Base-by-base conservation (phyloP, 164 flowering plant species). In the Annona cherimola region DNA sequence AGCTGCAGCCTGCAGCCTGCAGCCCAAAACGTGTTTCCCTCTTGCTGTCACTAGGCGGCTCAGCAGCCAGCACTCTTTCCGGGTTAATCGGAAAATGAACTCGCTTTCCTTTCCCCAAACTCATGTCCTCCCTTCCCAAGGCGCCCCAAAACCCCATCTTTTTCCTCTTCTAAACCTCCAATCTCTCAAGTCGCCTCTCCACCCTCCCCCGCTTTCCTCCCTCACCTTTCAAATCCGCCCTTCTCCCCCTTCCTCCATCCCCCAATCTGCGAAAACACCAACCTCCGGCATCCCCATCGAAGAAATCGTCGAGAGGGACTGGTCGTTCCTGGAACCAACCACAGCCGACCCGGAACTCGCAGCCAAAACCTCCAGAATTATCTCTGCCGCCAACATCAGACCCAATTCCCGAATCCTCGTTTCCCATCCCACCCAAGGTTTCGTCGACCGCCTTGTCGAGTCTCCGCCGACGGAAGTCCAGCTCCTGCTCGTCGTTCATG, bases 241-340 rank as follows among this genome's bases (percentile, higher is more conserved):
- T 9, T 44, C 19, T 4, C 0, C 19, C 8, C 42, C 42, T 40
- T 42, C 41, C 5, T 45, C 60, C 66, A 26, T 39, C 69, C 55
- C 69, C 55, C 5, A 44, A 39, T 63, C 69, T 42, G 5, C 40
- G 65, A 39, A 57, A 44, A 45, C 18, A 11, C 66, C 45, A 41
- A 18, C 42, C 42, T 71, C 88, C 18, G 84, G 79, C 19, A 69
- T 89, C 42, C 75, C 85, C 42, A 81, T 90, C 76, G 88, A 87
- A 45, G 97, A 93, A 4, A 61, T 87, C 12, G 55, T 74, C 54
- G 97, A 90, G 77, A 90, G 88, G 74, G 99, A 95, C 75, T 93
- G 96, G 93, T 91, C 99, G 2, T 91, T 95, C 80, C 89, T 93
- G 45, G 98, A 91, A 1, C n/a, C 77, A 8, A 90, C 35, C 42